These are phyloP conservation scores for Lunularia cruciata DNA, from an alignment of 225 moss, liverwort and hornwort species.

Conservation along the genomic window DNA sequence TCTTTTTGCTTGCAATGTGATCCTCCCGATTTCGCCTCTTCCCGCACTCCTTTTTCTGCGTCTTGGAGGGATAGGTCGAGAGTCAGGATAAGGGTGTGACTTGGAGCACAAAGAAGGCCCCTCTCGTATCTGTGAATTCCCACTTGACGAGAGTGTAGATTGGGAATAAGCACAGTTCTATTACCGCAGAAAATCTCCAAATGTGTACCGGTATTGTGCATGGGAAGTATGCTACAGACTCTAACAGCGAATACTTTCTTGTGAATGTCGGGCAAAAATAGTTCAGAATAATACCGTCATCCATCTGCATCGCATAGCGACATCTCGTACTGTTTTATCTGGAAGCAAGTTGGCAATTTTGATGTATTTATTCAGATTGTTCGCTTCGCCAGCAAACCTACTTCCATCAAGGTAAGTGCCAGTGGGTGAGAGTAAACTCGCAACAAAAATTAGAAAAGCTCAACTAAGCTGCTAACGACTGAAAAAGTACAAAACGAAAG, in stretches of 20 bases:
- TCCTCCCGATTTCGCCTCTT: constrained; percentile 81
- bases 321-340: constrained; percentile 92
- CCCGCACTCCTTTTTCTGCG: constrained; percentile 78
- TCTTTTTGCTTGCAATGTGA: constrained; percentile 55
- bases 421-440: not conserved
- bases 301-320: constrained; percentile 91
- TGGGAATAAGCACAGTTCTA: too few species aligned
- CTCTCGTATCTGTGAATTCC: too few species aligned
- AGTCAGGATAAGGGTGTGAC: too few species aligned
- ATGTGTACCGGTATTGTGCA: too few species aligned
- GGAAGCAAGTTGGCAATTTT: constrained; percentile 82
- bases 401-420: not conserved
- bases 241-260: too few species aligned
- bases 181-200: too few species aligned
- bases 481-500: not conserved
- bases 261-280: too few species aligned
- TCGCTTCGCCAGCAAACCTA: constrained; percentile 70
- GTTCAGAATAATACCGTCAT: constrained; percentile 54
- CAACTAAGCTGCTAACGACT: too few species aligned
- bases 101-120: too few species aligned
- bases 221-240: too few species aligned
- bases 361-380: constrained; percentile 66
- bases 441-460: not conserved
- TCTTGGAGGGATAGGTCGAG: too few species aligned
- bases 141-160: too few species aligned